phyloP scores from a whole-genome alignment of 352 stramenopile genomes.

The Thraustochytrium aureum region DNA sequence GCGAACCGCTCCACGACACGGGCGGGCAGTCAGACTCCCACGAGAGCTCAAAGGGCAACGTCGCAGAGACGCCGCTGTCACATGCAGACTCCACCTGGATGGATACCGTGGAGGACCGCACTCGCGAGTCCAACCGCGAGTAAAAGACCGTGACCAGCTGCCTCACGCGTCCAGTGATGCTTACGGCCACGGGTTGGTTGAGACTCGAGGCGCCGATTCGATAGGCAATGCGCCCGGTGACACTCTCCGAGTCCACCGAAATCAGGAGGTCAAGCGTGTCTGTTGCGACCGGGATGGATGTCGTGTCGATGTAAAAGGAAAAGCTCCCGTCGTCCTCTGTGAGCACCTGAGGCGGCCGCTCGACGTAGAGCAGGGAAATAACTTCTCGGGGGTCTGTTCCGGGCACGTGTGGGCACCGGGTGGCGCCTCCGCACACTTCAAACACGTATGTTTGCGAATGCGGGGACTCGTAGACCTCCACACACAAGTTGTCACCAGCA shows the following conservation, averaged over 20 bases:
- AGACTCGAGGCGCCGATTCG: neutral
- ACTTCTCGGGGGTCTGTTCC: conserved; percentile 2
- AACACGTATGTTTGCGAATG: conserved; percentile 5
- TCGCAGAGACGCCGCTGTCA: neutral
- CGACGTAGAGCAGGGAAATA: neutral
- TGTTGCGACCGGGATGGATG: neutral
- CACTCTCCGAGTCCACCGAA: neutral
- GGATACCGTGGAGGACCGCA: neutral
- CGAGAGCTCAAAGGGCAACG: neutral
- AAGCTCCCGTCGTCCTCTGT: neutral
- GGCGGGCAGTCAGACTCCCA: neutral
- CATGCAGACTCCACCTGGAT: conserved; percentile 4
- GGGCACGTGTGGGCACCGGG: conserved; percentile 3
- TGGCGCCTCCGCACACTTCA: neutral
- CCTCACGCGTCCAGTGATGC: neutral
- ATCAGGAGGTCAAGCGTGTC: neutral
- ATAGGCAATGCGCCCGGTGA: neutral
- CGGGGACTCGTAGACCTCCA: conserved; percentile 2
- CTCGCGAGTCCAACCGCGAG: neutral
- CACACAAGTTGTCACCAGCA: conserved; percentile 9
- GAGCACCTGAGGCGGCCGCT: neutral
- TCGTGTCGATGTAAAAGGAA: conserved; percentile 1
- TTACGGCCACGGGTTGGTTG: neutral
- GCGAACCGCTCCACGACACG: neutral
- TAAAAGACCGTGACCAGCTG: neutral